Conservation (phyloP, 2,329 filamentous ascomycete genomes). For the Fusarium chlamydosporum region DNA sequence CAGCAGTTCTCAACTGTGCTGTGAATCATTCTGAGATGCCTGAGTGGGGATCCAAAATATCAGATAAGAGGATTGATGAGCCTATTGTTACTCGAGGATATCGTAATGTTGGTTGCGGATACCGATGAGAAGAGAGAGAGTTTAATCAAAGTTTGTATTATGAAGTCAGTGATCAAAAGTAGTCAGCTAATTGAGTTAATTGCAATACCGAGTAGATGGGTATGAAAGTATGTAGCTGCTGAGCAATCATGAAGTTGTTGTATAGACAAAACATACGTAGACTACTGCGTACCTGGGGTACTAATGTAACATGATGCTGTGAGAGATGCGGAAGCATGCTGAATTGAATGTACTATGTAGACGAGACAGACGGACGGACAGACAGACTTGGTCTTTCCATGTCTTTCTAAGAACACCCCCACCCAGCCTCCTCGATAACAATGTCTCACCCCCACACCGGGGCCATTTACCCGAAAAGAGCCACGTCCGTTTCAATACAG, state of each 20-base stretch:
- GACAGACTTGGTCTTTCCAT: slow-evolving; percentile 1
- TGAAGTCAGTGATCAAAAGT: too few species aligned
- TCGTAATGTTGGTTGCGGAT: slow-evolving; percentile 6
- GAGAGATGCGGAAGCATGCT: neutral
- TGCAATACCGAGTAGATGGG: too few species aligned
- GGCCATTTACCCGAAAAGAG: neutral
- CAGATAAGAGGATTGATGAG: slow-evolving; percentile 31
- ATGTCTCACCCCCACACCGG: neutral
- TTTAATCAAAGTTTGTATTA: too few species aligned
- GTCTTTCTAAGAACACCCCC: neutral
- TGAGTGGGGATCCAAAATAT: slow-evolving; percentile 30
- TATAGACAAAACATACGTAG: neutral
- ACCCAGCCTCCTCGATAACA: neutral
- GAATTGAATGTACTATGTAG: too few species aligned
- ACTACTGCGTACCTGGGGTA: too few species aligned
- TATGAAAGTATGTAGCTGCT: neutral
- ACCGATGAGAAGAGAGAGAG: neutral
- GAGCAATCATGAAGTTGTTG: neutral
- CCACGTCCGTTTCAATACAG: neutral
- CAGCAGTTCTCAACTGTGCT: neutral
- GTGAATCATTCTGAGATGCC: neutral
- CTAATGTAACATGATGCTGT: neutral
- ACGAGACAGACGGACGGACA: neutral
- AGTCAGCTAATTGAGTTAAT: neutral
- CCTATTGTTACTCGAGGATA: slow-evolving; percentile 8